phyloP scores from a whole-genome alignment of 768 basidiomycete species.

The Guyanaporus albipodus region DNA sequence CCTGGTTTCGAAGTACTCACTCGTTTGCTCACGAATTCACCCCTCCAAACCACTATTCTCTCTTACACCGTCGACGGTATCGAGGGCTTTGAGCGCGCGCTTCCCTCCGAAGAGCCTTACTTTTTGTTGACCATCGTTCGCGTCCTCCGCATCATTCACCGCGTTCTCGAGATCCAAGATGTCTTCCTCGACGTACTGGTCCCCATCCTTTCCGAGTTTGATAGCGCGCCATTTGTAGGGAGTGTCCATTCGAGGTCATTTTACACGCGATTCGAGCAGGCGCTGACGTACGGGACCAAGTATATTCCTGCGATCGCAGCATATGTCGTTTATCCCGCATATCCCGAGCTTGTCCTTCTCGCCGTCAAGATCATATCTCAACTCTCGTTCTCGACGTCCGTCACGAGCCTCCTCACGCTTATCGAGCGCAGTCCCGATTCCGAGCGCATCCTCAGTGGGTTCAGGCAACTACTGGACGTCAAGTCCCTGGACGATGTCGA shows the following conservation, averaged over 20 bases:
- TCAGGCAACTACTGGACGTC: conserved; percentile 58
- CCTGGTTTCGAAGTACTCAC: conserved; percentile 88
- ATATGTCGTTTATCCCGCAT: conserved; percentile 63
- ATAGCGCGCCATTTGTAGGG: conserved; percentile 51
- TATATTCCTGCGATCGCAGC: conserved; percentile 81
- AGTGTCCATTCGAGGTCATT: conserved; percentile 60
- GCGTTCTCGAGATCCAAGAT: conserved; percentile 81
- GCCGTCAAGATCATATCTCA: conserved; percentile 71
- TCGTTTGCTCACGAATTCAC: conserved; percentile 67
- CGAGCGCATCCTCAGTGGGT: conserved; percentile 79
- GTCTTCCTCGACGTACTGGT: conserved; percentile 87
- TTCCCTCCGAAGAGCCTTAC: conserved; percentile 65
- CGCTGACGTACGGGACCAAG: conserved; percentile 61
- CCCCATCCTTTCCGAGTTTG: conserved; percentile 67
- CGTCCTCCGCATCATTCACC: conserved; percentile 74
- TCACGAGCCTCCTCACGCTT: conserved; percentile 71
- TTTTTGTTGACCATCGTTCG: conserved; percentile 76
- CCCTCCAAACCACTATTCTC: conserved; percentile 69
- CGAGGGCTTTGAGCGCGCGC: conserved; percentile 66
- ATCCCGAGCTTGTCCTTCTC: conserved; percentile 71
- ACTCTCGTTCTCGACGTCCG: conserved; percentile 62
- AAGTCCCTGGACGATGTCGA: conserved; percentile 62
- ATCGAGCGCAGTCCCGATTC: conserved; percentile 81
- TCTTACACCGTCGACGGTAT: conserved; percentile 80
- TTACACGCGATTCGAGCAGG: conserved; percentile 72